A percentile compares a stretch with the other conserved stretches of the same genome.
Evolutionary conservation across 345 rosid genomes (phyloP).

Genomic region (Hibiscus mutabilis): DNA sequence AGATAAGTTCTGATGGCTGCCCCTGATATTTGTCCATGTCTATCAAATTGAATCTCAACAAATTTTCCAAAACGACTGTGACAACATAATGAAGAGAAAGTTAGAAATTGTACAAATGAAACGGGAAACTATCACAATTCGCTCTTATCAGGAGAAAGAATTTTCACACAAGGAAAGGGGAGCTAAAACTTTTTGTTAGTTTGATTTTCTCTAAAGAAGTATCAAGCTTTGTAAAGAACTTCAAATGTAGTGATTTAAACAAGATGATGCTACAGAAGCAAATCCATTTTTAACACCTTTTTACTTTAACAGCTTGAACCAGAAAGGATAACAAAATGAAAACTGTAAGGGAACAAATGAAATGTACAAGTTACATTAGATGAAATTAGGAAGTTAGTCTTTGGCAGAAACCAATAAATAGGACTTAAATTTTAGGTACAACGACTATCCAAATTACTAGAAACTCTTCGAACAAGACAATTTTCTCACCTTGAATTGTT

Average conservation of each 20-base stretch:
- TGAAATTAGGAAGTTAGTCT: constrained; percentile 11
- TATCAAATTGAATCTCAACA: constrained; percentile 87
- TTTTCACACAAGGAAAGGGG: background rate
- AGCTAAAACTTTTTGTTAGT: background rate
- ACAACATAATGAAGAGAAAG: constrained; percentile 13
- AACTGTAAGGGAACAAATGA: background rate
- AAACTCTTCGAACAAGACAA: background rate
- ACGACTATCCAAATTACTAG: background rate
- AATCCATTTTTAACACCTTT: background rate
- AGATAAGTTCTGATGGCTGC: constrained; percentile 95
- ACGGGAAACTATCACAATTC: background rate
- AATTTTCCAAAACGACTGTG: constrained; percentile 93
- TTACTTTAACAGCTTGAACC: background rate
- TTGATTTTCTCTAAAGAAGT: background rate
- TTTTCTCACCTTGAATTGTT: constrained; percentile 74
- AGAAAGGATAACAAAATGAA: background rate
- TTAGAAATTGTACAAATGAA: constrained; percentile 4
- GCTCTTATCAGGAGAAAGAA: constrained; percentile 3
- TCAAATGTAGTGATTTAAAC: background rate
- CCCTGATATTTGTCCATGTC: constrained; percentile 74
- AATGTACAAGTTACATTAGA: background rate
- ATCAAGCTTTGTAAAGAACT: background rate
- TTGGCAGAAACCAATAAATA: background rate
- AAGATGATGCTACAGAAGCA: background rate
- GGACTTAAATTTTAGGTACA: background rate